phyloP scores from a whole-genome alignment of 2,329 filamentous ascomycete species.

The Cladosporium sp. region DNA sequence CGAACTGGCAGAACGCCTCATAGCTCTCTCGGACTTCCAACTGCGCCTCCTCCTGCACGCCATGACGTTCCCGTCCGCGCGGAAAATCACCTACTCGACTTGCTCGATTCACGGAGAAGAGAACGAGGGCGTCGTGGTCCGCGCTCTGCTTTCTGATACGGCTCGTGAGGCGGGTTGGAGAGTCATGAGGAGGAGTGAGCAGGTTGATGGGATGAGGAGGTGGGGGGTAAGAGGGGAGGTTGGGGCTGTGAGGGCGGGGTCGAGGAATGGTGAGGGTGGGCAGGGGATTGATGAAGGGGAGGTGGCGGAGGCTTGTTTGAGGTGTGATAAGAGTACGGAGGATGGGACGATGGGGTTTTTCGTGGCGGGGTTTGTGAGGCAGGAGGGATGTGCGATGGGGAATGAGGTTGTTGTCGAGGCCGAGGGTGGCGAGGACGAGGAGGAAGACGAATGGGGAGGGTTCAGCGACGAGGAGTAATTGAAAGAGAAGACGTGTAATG shows the following conservation, averaged over 20 bases:
- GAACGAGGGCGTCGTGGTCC: conserved; percentile 79
- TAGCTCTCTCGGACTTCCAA: conserved; percentile 76
- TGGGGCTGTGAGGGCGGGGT: too few species aligned
- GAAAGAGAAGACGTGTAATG: not conserved
- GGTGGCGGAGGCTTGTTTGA: conserved; percentile 70
- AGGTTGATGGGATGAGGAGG: conserved; percentile 68
- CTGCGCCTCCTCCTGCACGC: conserved; percentile 78
- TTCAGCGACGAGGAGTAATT: conserved; percentile 33
- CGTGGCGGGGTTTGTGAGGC: conserved; percentile 83
- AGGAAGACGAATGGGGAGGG: conserved; percentile 36
- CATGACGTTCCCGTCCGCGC: conserved; percentile 71
- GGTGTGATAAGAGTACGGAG: conserved; percentile 75
- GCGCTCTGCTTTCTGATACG: conserved; percentile 63
- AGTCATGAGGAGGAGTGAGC: conserved; percentile 66
- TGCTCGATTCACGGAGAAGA: conserved; percentile 85
- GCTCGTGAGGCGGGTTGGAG: conserved; percentile 70
- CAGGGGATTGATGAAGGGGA: conserved; percentile 21
- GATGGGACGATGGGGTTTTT: conserved; percentile 94
- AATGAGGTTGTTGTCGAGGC: too few species aligned
- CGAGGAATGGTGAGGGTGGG: too few species aligned
- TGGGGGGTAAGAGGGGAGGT: conserved; percentile 61
- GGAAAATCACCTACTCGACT: conserved; percentile 83
- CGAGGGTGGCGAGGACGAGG: conserved; percentile 18
- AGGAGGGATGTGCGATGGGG: too few species aligned
- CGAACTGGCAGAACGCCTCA: conserved; percentile 61